Evolutionary conservation across 176 grass and related monocot species (phyloP).

Genomic region (Sorghum bicolor): Sorghum_bicolor_NCBIv3 NC_012875.2:43374001-43374500

Average conservation of each 20-base stretch:
- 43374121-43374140: background rate
- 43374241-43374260: background rate
- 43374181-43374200: background rate
- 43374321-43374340: background rate
- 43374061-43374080: background rate
- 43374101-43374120: background rate
- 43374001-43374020: background rate
- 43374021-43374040: background rate
- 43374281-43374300: background rate
- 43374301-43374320: background rate
- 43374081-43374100: background rate
- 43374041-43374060: background rate
- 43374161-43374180: background rate
- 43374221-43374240: constrained; percentile 8
- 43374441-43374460: background rate
- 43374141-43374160: background rate
- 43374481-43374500: constrained; percentile 83
- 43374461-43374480: constrained; percentile 41
- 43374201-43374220: background rate
- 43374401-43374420: background rate
- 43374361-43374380: background rate
- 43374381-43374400: background rate
- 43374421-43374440: background rate
- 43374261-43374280: background rate
- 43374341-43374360: background rate